Evolutionary conservation across 2,329 filamentous ascomycete species (phyloP), one percentile per base, ranked within the genome.

Genomic region (Fusarium chuoi): DNA sequence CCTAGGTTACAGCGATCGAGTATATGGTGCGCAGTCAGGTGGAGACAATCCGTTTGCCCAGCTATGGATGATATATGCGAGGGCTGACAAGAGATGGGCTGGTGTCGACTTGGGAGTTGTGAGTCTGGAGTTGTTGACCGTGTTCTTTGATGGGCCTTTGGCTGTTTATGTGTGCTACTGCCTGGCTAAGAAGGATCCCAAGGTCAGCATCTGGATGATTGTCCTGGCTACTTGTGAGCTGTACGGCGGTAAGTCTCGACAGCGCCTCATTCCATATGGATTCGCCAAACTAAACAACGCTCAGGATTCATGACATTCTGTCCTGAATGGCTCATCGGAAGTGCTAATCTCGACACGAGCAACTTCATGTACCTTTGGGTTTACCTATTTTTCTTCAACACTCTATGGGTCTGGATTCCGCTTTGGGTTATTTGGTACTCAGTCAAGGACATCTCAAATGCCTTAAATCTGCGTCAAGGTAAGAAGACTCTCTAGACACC

Each of bases 281-380:
- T 28, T 30, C 17, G 8, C 14, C 10, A 15, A 49, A 20, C 59
- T 51, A 38, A 65, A 62, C 28, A 41, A 15, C 20, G 39, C 24
- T n/a, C 44, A 89, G 89, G 90, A 24, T 93, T 90, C 82, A 92
- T 93, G 88, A 93, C 91, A 1, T 93, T 93, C 79, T 90, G 88
- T 81, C 91, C 91, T 18, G 91, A 93, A 81, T 93, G 91, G 91
- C 82, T 93, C 18, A 88, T 86, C 5, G 87, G 86, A 58, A 92
- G 87, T 78, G 78, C 86, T 72, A 91, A 91, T 78, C 87, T 93
- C 67, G 89, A 92, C 79, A 85, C 85, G 24, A 90, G 86, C 82
- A 92, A 92, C 81, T 91, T 89, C 75, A 91, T 93, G 89, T 91
- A 91, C 77, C 83, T 87, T 71, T 92, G 90, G 90, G 84, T 92